A percentile compares a stretch with the other conserved stretches of the same genome.
These are phyloP conservation scores for Pisolithus orientalis DNA, from an alignment of 768 basidiomycete species.

Conservation along the genomic window DNA sequence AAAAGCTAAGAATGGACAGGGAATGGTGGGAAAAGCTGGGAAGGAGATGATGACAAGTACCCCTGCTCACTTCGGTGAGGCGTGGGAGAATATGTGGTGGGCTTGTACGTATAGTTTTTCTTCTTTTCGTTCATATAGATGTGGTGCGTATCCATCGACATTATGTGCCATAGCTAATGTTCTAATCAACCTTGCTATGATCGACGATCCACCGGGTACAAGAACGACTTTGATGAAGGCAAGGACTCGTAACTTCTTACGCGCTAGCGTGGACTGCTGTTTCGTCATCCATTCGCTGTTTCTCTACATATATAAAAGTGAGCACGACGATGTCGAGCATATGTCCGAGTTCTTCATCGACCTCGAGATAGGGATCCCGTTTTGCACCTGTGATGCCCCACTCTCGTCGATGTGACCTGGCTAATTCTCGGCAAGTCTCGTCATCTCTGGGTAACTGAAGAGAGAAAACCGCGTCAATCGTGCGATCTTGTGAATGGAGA, in stretches of 20 bases:
- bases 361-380: slow-evolving; percentile 1
- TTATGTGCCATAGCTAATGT: too few relatives aligned
- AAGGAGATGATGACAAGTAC: background rate
- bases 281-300: slow-evolving; percentile 13
- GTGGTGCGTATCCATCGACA: too few relatives aligned
- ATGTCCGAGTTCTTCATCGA: slow-evolving; percentile 10
- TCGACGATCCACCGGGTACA: background rate
- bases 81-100: background rate
- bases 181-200: background rate
- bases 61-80: background rate
- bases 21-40: background rate
- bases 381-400: slow-evolving; percentile 2
- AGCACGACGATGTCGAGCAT: slow-evolving; percentile 25
- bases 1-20: slow-evolving; percentile 1
- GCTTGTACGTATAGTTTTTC: background rate
- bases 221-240: too few relatives aligned
- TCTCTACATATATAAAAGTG: slow-evolving; percentile 26
- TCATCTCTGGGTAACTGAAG: slow-evolving; percentile 1
- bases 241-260: background rate
- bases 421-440: background rate
- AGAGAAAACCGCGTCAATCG: background rate
- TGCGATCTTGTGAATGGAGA: background rate
- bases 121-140: background rate
- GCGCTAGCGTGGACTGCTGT: background rate
- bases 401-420: slow-evolving; percentile 3